These are phyloP conservation scores for Madurella fahalii DNA, from an alignment of 2,329 filamentous ascomycete genomes.

Conservation along the genomic window DNA sequence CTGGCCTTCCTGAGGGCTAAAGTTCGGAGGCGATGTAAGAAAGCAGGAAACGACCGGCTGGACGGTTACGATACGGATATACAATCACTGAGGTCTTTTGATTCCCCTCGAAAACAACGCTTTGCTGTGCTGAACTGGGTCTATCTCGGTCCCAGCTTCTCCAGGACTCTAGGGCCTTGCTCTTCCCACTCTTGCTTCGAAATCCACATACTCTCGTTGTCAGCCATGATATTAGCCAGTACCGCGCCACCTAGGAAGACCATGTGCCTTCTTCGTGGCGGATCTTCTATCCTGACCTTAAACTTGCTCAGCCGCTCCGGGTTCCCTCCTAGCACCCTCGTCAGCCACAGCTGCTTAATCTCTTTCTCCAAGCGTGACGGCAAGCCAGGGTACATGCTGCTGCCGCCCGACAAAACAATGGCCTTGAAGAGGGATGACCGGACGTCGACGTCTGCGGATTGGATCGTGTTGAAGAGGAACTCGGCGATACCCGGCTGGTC, in stretches of 20 bases:
- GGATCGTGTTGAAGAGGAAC: constrained; percentile 98
- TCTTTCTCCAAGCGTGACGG: constrained; percentile 96
- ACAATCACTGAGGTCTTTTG: background rate
- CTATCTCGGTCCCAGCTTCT: constrained; percentile 89
- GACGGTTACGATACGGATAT: background rate
- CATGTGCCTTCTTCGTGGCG: constrained; percentile 93
- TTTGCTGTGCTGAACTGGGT: constrained; percentile 19
- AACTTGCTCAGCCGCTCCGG: constrained; percentile 96
- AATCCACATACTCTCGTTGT: constrained; percentile 99
- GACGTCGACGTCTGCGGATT: constrained; percentile 91
- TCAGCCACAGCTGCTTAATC: constrained; percentile 97
- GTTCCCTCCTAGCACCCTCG: constrained; percentile 82
- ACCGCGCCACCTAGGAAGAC: constrained; percentile 95
- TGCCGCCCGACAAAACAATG: constrained; percentile 91
- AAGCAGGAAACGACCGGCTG: too few relatives aligned
- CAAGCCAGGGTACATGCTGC: constrained; percentile 97
- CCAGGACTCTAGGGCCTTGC: constrained; percentile 75
- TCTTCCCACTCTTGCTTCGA: constrained; percentile 96
- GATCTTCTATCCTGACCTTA: constrained; percentile 98
- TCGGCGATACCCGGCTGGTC: constrained; percentile 96
- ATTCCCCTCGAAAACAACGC: constrained; percentile 12
- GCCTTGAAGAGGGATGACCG: constrained; percentile 93
- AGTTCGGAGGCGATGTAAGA: too few relatives aligned
- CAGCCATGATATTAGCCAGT: constrained; percentile 96
- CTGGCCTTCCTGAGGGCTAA: too few relatives aligned